These are phyloP conservation scores for Stagonosporopsis vannaccii DNA, from an alignment of 2,329 filamentous ascomycete genomes.

Conservation along the genomic window DNA sequence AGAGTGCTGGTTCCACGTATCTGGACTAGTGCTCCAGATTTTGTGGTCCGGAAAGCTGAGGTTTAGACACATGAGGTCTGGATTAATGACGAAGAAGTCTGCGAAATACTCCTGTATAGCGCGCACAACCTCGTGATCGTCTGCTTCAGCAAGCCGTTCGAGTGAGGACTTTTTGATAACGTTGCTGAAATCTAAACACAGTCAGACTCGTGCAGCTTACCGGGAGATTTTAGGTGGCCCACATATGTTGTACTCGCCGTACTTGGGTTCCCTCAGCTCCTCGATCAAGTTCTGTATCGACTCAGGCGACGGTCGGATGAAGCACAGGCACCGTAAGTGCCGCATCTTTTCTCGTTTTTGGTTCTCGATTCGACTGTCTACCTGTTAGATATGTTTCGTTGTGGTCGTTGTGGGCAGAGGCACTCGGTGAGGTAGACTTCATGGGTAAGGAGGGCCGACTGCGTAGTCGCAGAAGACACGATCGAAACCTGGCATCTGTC, in stretches of 20 bases:
- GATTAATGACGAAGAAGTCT: constrained; percentile 94
- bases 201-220: constrained; percentile 24
- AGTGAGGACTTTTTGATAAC: constrained; percentile 95
- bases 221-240: constrained; percentile 22
- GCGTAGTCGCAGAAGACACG: constrained; percentile 92
- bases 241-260: constrained; percentile 94
- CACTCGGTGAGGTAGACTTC: constrained; percentile 96
- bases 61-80: constrained; percentile 85
- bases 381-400: constrained; percentile 29
- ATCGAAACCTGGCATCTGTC: constrained; percentile 71
- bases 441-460: constrained; percentile 92
- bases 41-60: constrained; percentile 75
- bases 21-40: constrained; percentile 82
- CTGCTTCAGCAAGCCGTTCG: constrained; percentile 91
- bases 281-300: constrained; percentile 95
- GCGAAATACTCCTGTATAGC: constrained; percentile 95
- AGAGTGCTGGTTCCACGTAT: constrained; percentile 90
- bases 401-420: constrained; percentile 14
- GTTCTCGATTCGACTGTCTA: constrained; percentile 78
- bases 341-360: constrained; percentile 94
- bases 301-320: constrained; percentile 88
- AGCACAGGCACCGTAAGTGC: constrained; percentile 90
- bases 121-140: constrained; percentile 96
- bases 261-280: constrained; percentile 93
- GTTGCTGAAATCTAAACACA: constrained; percentile 81